Evolutionary conservation across 805 yeast genomes (phyloP).

Genomic region (Candida koratica): DNA sequence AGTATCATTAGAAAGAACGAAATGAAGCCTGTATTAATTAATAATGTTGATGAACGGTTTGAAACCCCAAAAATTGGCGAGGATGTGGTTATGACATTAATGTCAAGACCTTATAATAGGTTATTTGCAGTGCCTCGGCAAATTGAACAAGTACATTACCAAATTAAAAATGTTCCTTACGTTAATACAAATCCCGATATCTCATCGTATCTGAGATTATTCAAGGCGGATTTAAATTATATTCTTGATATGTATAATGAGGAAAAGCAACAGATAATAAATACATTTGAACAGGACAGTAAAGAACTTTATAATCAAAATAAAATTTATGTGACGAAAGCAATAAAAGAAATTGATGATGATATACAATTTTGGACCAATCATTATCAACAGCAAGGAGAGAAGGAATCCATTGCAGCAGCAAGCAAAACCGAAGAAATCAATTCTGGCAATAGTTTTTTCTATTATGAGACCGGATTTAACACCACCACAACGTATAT

Average conservation of each 20-base stretch:
- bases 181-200: slow-evolving; percentile 28
- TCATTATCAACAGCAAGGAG: slow-evolving; percentile 8
- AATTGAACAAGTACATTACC: slow-evolving; percentile 20
- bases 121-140: slow-evolving; percentile 49
- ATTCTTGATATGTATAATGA: slow-evolving; percentile 49
- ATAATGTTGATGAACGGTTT: slow-evolving; percentile 47
- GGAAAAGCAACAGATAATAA: slow-evolving; percentile 55
- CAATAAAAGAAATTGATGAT: slow-evolving; percentile 51
- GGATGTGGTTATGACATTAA: slow-evolving; percentile 57
- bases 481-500: slow-evolving; percentile 60
- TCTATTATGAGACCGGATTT: slow-evolving; percentile 76
- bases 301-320: slow-evolving; percentile 57
- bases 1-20: slow-evolving; percentile 49
- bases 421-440: slow-evolving; percentile 17
- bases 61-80: slow-evolving; percentile 57
- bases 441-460: slow-evolving; percentile 48
- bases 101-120: slow-evolving; percentile 45
- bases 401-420: slow-evolving; percentile 4
- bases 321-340: slow-evolving; percentile 50
- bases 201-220: slow-evolving; percentile 55
- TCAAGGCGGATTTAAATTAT: slow-evolving; percentile 60
- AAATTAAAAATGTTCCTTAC: slow-evolving; percentile 51
- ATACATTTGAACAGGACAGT: slow-evolving; percentile 55
- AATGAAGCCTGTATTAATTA: slow-evolving; percentile 60
- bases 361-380: slow-evolving; percentile 37